Evolutionary conservation across 345 rosid species (phyloP).

Genomic region (Crucihimalaya himalaica): DNA sequence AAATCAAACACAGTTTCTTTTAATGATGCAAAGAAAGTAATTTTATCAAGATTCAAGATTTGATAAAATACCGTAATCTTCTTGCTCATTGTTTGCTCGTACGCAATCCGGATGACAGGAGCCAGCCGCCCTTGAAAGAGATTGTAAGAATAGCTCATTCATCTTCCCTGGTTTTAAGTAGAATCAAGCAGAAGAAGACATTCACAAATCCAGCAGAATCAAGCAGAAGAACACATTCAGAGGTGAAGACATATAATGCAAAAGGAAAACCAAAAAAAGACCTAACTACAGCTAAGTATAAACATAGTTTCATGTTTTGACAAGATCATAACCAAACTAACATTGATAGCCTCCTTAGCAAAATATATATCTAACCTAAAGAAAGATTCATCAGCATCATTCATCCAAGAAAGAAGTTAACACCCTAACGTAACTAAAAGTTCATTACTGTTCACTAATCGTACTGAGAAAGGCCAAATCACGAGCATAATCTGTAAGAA

Average conservation of each 20-base stretch:
- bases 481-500: not conserved
- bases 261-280: not conserved
- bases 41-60: not conserved
- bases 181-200: not conserved
- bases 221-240: not conserved
- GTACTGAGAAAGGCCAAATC: not conserved
- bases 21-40: not conserved
- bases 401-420: not conserved
- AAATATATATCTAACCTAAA: not conserved
- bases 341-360: not conserved
- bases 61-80: constrained; percentile 13
- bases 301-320: no score
- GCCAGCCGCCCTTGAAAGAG: not conserved
- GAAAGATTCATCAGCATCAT: not conserved
- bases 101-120: not conserved
- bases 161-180: constrained; percentile 2
- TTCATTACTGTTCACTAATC: no score
- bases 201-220: not conserved
- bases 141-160: not conserved
- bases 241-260: not conserved
- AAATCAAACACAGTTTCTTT: not conserved
- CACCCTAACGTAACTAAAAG: no score
- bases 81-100: not conserved
- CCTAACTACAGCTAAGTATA: no score
- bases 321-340: not conserved